Evolutionary conservation across 495 filamentous ascomycete species (phyloP).

Genomic region (Glonium stellatum): DNA sequence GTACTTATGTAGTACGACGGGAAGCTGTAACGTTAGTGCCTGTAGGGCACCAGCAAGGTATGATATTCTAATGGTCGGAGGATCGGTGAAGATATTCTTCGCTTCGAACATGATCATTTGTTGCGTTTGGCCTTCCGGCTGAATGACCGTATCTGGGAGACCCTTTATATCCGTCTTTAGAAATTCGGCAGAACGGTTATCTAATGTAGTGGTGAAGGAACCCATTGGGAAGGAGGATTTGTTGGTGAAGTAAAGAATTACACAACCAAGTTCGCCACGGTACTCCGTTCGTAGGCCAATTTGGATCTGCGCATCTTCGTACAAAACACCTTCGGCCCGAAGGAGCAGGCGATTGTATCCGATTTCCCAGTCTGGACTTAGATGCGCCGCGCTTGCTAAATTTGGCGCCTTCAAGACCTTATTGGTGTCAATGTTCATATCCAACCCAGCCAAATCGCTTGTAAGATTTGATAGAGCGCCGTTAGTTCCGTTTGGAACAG

Average conservation of each 20-base stretch:
- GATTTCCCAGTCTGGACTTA: slow-evolving; percentile 88
- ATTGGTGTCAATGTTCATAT: slow-evolving; percentile 58
- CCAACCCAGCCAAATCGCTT: slow-evolving; percentile 64
- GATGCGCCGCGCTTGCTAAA: slow-evolving; percentile 82
- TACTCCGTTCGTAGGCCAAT: slow-evolving; percentile 91
- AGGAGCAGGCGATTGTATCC: slow-evolving; percentile 84
- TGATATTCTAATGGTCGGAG: slow-evolving; percentile 86
- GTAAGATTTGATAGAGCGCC: slow-evolving; percentile 14
- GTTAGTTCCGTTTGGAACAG: slow-evolving; percentile 30
- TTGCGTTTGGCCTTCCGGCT: slow-evolving; percentile 70
- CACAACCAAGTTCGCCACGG: slow-evolving; percentile 82
- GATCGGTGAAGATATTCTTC: slow-evolving; percentile 69
- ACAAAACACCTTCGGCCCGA: slow-evolving; percentile 75
- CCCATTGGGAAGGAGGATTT: slow-evolving; percentile 75
- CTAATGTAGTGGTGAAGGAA: slow-evolving; percentile 89
- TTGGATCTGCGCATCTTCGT: slow-evolving; percentile 91
- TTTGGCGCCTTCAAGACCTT: slow-evolving; percentile 62
- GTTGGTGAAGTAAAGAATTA: slow-evolving; percentile 94
- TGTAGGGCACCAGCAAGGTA: slow-evolving; percentile 93
- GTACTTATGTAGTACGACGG: slow-evolving; percentile 85
- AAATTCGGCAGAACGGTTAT: slow-evolving; percentile 63
- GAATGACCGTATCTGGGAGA: slow-evolving; percentile 76
- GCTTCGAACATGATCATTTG: slow-evolving; percentile 93
- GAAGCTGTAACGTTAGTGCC: slow-evolving; percentile 84
- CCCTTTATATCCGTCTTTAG: slow-evolving; percentile 78